Evolutionary conservation across 164 flowering plant species (phyloP).

Genomic region (Stephania cephalantha): DNA sequence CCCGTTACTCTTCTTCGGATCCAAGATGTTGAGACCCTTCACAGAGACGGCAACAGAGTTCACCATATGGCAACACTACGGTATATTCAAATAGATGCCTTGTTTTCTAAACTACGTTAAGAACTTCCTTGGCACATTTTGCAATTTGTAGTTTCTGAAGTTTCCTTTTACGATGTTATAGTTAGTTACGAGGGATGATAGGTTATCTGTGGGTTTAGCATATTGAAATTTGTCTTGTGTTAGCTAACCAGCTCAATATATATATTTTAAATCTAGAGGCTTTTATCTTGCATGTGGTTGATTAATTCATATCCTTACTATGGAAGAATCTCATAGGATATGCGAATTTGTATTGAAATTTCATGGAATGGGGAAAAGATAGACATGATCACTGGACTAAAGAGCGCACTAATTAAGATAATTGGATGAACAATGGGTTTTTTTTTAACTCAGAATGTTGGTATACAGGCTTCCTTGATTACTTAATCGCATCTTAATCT

Average conservation of each 20-base stretch:
- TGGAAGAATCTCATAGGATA: too few species aligned
- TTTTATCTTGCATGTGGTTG: not conserved
- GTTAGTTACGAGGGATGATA: not conserved
- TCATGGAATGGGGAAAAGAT: not conserved
- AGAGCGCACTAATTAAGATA: not conserved
- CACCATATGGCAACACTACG: conserved; percentile 27
- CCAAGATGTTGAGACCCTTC: conserved; percentile 38
- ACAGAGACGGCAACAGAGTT: conserved; percentile 23
- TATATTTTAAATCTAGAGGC: too few species aligned
- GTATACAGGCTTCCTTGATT: not conserved
- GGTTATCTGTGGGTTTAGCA: too few species aligned
- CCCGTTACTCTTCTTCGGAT: conserved; percentile 78
- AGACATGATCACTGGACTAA: not conserved
- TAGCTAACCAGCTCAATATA: not conserved
- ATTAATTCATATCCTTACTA: too few species aligned
- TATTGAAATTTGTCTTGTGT: not conserved
- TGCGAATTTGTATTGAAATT: not conserved
- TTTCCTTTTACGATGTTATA: not conserved
- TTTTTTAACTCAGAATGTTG: not conserved
- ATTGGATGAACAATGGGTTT: not conserved
- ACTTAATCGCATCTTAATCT: not conserved
- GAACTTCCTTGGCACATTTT: not conserved
- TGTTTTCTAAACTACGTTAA: not conserved
- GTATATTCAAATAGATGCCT: conserved; percentile 48
- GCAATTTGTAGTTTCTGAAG: not conserved